Evolutionary conservation across 768 basidiomycete species (phyloP).

Genomic region (Tricholoma sp.): DNA sequence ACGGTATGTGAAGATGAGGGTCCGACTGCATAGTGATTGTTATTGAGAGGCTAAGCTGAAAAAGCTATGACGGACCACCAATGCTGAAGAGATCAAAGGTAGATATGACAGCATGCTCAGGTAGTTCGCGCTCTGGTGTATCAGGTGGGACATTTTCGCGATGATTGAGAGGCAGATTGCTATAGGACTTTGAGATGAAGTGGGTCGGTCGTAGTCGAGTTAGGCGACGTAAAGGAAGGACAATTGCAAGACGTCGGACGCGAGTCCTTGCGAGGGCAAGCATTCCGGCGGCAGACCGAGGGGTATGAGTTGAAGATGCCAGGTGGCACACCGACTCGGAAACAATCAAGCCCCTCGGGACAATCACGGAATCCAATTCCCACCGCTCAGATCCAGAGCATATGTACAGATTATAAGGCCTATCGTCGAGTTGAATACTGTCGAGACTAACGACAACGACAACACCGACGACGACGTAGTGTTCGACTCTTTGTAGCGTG

Average conservation of each 20-base stretch:
- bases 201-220: background rate
- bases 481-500: no score
- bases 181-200: background rate
- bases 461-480: background rate
- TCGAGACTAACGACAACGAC: no score
- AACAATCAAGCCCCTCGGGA: background rate
- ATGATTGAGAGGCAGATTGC: constrained; percentile 1
- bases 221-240: background rate
- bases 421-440: no score
- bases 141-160: constrained; percentile 3
- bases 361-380: no score
- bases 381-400: no score
- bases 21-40: constrained; percentile 30
- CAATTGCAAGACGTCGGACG: background rate
- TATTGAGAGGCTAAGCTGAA: background rate
- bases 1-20: constrained; percentile 51
- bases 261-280: background rate
- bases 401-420: no score
- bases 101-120: constrained; percentile 88
- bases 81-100: constrained; percentile 92
- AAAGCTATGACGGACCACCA: constrained; percentile 51
- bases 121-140: constrained; percentile 25
- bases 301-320: no score
- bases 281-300: background rate
- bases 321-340: background rate